Evolutionary conservation across 352 stramenopile genomes (phyloP), one percentile per base, ranked within the genome.

Genomic region (Elongisporangium anandrum): DNA sequence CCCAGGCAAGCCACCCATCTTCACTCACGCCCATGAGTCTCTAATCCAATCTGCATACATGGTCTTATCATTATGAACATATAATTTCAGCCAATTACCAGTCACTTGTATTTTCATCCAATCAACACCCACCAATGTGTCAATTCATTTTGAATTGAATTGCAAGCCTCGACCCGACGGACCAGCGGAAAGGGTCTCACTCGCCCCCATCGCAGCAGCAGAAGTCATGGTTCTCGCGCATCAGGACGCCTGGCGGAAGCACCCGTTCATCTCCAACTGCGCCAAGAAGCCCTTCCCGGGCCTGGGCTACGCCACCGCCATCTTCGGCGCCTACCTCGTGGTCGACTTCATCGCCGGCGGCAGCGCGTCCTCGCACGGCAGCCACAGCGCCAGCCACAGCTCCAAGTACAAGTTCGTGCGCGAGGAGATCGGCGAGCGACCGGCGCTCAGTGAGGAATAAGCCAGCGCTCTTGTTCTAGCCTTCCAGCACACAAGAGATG

Each of bases 161-260:
- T 63, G 60, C 24, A 57, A 0, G 61, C 65, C 61, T n/a, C n/a
- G n/a, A n/a, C 29, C 57, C 22, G 52, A 66, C 51, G 56, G 29
- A 20, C 38, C 24, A 49, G 50, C 20, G 45, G 23, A 57, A 21
- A 21, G 48, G n/a, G 48, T 24, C 48, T 24, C 21, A 21, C 21
- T 52, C 48, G 48, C 48, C 48, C 21, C 48, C 48, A 24, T 57
- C 22, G 22, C 19, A 7, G 21, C 26, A 6, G 23, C 7, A 23
- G n/a, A n/a, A 50, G 73, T 23, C 47, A 95, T 95, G 85, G 85
- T 95, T 77, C 78, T 95, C 70, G 76, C 81, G 21, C 77, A 90
- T 59, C 85, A 95, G 73, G 85, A 95, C 81, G 85, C 85, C 56
- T 95, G 85, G 85, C 72, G 85, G 61, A 93, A 88, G 81, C 85